Conservation (phyloP, 345 rosid genomes). For the Capsella bursapastoris region DNA sequence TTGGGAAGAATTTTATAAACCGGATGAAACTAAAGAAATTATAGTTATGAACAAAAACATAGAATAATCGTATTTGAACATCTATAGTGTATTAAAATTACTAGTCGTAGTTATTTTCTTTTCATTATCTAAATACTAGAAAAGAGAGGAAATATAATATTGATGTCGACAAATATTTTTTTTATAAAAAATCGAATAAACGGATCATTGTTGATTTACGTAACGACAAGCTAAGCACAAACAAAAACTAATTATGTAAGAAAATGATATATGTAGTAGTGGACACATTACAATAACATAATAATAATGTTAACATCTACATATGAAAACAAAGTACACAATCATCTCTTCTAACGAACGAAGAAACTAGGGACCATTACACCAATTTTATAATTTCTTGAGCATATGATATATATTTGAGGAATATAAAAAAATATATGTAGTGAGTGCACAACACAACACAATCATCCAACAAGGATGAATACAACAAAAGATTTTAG, state of each 20-base stretch:
- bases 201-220: background rate
- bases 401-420: background rate
- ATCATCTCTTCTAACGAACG: background rate
- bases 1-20: too few species aligned
- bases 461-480: slow-evolving; percentile 15
- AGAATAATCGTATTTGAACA: too few species aligned
- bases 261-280: background rate
- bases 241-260: background rate
- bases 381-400: background rate
- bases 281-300: background rate
- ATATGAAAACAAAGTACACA: background rate
- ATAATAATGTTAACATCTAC: background rate
- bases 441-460: background rate
- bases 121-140: too few species aligned
- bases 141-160: background rate
- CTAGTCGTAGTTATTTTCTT: too few species aligned
- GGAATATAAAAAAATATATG: background rate
- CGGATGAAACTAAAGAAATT: too few species aligned
- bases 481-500: background rate
- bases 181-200: background rate
- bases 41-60: too few species aligned
- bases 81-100: too few species aligned
- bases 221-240: background rate
- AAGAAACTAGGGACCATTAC: slow-evolving; percentile 25
- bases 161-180: background rate